Evolutionary conservation across 306 rosid genomes (phyloP), one percentile per base, ranked within the genome.

Genomic region (Dalbergia cochinchinensis): DNA sequence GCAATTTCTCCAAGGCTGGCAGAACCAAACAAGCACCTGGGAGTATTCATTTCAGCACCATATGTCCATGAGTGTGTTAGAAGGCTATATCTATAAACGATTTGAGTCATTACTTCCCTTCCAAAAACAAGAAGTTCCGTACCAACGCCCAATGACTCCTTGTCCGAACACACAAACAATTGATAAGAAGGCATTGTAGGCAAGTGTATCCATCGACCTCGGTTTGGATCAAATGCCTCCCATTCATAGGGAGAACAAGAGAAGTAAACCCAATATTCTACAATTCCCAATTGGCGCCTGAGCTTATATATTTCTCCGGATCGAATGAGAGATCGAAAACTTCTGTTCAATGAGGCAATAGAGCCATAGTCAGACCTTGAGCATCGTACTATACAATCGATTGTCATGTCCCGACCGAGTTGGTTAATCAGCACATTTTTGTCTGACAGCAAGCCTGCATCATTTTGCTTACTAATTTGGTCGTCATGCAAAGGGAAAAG

Each of bases 141-240:
- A 37, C 98, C 98, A 79, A 94, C 97, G 0, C 85, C 98, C 75
- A 94, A 80, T 0, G 98, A 94, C 83, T 94, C 98, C 82, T 94
- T 94, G 55, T 90, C 92, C 0, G 96, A 86, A 54, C 84, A 85
- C 90, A 73, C 84, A 77, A 94, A 94, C 64, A 94, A 94, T 13
- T 81, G 85, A 50, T 83, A 80, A n/a, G 75, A 76, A 47, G 80
- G 67, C 91, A 94, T 81, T 76, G 8, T 73, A 45, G 98, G 98
- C 73, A 94, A 48, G 12, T 76, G 44, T 90, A 92, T 88, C 91
- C 92, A 89, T 9, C 82, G 89, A 5, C 67, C 45, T 1, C 71
- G 41, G 65, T 47, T 77, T 8, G 98, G 97, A 89, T 92, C 94
- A 60, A 82, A 92, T 39, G 91, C 97, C 48, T 87, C 88, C 98